Evolutionary conservation across 169 alveolate genomes (phyloP).

Genomic region (Theileria annulata): DNA sequence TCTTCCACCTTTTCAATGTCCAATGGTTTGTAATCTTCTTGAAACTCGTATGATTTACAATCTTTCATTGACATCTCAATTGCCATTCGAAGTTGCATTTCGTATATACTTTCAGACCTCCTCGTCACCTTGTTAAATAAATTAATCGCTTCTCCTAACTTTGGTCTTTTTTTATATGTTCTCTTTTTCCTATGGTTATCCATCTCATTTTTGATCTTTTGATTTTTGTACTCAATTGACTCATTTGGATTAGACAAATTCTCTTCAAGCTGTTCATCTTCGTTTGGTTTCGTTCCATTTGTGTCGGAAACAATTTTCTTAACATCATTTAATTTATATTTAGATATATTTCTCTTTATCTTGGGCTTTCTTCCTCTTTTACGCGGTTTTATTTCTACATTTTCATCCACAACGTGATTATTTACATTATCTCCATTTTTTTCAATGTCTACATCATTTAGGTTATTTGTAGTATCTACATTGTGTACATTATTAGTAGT

Average conservation of each 20-base stretch:
- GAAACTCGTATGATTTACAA: background rate
- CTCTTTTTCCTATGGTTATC: background rate
- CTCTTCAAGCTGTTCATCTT: background rate
- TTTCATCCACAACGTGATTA: background rate
- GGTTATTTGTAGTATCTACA: background rate
- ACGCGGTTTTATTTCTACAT: background rate
- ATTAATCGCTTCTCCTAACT: background rate
- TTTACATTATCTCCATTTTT: background rate
- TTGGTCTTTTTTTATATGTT: background rate
- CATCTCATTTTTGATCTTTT: too few relatives aligned
- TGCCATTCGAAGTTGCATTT: conserved; percentile 40
- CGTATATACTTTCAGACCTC: conserved; percentile 32
- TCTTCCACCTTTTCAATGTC: background rate
- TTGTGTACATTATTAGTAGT: background rate
- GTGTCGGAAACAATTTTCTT: background rate
- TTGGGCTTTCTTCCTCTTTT: conserved; percentile 1
- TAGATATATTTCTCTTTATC: background rate
- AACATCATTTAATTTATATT: background rate
- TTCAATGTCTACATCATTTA: background rate
- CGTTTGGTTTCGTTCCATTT: background rate
- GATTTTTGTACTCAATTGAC: background rate
- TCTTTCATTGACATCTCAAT: conserved; percentile 55
- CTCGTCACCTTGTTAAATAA: conserved; percentile 9
- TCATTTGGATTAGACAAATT: background rate
- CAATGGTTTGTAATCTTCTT: background rate